phyloP scores from a whole-genome alignment of 148 eudicot species.

The Amaranthus cruentus region DNA sequence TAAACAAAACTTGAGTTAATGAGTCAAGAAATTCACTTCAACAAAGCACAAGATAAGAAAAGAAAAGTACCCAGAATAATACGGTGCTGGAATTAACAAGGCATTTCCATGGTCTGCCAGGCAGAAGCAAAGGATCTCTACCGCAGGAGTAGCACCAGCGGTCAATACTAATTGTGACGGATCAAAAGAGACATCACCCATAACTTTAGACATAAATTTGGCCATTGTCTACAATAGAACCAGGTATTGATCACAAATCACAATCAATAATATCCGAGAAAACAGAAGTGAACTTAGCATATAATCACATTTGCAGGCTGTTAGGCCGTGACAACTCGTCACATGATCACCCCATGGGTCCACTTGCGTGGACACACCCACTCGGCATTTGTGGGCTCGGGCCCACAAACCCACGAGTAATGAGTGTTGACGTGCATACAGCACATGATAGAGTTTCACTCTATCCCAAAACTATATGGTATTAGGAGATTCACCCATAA shows the following conservation, averaged over 20 bases:
- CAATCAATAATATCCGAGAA: neutral
- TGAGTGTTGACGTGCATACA: neutral
- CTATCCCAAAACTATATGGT: no score
- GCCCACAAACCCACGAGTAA: no score
- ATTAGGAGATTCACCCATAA: no score
- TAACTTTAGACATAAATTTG: constrained; percentile 62
- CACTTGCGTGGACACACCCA: no score
- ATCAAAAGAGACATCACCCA: constrained; percentile 56
- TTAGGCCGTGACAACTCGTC: no score
- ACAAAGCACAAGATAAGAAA: neutral
- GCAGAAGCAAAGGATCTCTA: constrained; percentile 87
- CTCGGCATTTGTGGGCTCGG: no score
- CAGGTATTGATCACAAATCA: neutral
- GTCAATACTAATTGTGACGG: constrained; percentile 79
- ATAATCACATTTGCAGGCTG: no score
- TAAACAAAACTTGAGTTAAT: neutral
- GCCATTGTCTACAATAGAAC: constrained; percentile 63
- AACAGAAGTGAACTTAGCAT: neutral
- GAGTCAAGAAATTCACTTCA: neutral
- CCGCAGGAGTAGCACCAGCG: constrained; percentile 81
- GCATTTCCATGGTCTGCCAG: constrained; percentile 87
- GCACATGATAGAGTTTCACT: no score
- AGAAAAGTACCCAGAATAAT: constrained; percentile 75
- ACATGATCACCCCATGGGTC: no score
- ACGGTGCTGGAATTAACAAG: constrained; percentile 87